Evolutionary conservation across 2,329 filamentous ascomycete genomes (phyloP), one percentile per base, ranked within the genome.

Genomic region (Sarocladium kiliense): DNA sequence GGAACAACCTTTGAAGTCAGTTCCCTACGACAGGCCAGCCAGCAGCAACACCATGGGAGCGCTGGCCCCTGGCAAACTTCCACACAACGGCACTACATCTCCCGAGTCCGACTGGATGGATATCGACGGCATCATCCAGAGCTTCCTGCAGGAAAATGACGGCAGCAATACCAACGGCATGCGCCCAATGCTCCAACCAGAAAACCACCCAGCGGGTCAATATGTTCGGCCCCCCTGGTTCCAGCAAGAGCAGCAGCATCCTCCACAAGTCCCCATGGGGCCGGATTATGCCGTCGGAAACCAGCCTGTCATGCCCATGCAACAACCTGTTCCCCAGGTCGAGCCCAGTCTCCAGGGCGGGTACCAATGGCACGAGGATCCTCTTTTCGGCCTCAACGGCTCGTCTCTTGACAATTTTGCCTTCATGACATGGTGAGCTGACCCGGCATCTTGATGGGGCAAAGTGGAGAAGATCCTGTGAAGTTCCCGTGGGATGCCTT

Each of bases 41-140:
- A 23, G 12, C 19, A 27, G 32, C 10, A 53, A 53, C 34, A 26
- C 32, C 11, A 30, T 26, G 21, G 34, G 50, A 27, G 50, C 36
- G 10, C 34, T 39, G 3, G 32, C 44, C 27, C 39, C 39, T 18
- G 39, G 55, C 16, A 39, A 16, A 3, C 26, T 53, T 5, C 32
- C 50, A 3, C 32, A 27, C 3, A 50, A 30, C 9, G 36, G 32
- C 6, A 53, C 36, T 21, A 37, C 49, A 14, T 59, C 62, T 0
- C 58, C 58, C 0, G 56, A 47, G 7, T 61, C 62, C 14, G 63
- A 63, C 12, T 66, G 63, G 62, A 59, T 68, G 19, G 68, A 70
- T 44, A 68, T 71, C 37, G 68, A 71, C 32, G 66, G 63, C 2
- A 71, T 71, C 50, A 70, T 71, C n/a, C 66, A 69, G 47, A 69